Percentiles rank a stretch among this genome's conserved stretches.
phyloP scores from a whole-genome alignment of 2,329 filamentous ascomycete species.

The Fusarium continuum region DNA sequence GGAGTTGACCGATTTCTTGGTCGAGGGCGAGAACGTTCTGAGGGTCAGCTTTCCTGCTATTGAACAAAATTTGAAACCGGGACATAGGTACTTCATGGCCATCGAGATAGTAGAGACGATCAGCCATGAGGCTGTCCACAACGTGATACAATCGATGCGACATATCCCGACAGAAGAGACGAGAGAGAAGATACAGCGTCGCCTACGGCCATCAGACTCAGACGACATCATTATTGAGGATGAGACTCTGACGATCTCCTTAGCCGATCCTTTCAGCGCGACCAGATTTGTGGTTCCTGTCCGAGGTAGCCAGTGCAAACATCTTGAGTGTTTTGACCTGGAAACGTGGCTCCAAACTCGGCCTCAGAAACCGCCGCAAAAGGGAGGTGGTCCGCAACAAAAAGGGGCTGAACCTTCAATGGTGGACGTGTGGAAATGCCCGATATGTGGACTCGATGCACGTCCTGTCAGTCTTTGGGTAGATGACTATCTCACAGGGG shows the following conservation, averaged over 20 bases:
- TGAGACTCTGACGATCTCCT: constrained; percentile 64
- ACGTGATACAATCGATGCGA: constrained; percentile 49
- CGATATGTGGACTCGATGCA: constrained; percentile 81
- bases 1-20: constrained; percentile 73
- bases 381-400: constrained; percentile 11
- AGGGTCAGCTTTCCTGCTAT: constrained; percentile 56
- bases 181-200: constrained; percentile 64
- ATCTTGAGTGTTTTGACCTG: constrained; percentile 91
- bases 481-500: constrained; percentile 76
- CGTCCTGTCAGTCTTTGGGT: constrained; percentile 75
- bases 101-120: constrained; percentile 74
- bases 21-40: constrained; percentile 69
- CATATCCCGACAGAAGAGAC: constrained; percentile 59
- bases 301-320: constrained; percentile 73
- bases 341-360: constrained; percentile 80
- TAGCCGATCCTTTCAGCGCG: constrained; percentile 74
- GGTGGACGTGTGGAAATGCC: constrained; percentile 84
- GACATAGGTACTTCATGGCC: constrained; percentile 64
- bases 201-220: constrained; percentile 48
- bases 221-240: constrained; percentile 71
- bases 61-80: constrained; percentile 40
- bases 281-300: constrained; percentile 75
- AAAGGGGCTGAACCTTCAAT: constrained; percentile 58
- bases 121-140: constrained; percentile 55
- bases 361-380: constrained; percentile 52